These are phyloP conservation scores for Vanrija sp. DNA, from an alignment of 1,284 basidiomycete species.

Conservation along the genomic window DNA sequence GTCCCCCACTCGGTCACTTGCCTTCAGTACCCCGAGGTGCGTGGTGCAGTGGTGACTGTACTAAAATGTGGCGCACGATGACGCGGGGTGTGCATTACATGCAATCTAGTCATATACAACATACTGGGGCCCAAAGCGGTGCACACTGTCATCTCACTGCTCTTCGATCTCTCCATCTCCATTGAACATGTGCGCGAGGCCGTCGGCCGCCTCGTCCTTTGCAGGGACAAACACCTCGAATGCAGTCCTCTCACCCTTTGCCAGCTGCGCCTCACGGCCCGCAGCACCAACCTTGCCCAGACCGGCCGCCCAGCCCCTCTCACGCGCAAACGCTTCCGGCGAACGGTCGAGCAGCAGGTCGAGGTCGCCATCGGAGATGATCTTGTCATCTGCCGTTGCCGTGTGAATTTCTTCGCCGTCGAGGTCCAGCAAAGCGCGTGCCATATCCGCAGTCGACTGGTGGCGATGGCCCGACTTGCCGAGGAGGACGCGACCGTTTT, in stretches of 20 bases:
- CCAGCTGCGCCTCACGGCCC: constrained; percentile 40
- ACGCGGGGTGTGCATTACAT: too few species aligned
- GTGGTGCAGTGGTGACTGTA: too few species aligned
- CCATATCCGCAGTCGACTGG: constrained; percentile 69
- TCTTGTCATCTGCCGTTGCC: constrained; percentile 69
- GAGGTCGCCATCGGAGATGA: constrained; percentile 77
- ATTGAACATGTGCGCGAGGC: constrained; percentile 61
- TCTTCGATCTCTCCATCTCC: constrained; percentile 39
- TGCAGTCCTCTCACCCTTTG: constrained; percentile 54
- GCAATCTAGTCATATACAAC: too few species aligned
- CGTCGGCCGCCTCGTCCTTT: constrained; percentile 64
- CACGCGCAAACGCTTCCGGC: constrained; percentile 71
- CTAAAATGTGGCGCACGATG: too few species aligned
- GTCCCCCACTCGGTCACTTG: too few species aligned
- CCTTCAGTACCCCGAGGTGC: too few species aligned
- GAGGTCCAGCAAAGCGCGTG: constrained; percentile 70
- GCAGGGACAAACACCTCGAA: constrained; percentile 78
- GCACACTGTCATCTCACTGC: background rate
- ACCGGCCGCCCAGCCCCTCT: constrained; percentile 66
- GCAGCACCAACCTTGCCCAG: constrained; percentile 36
- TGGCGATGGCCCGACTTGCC: constrained; percentile 27
- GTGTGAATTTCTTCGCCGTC: constrained; percentile 87
- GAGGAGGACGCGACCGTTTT: constrained; percentile 56
- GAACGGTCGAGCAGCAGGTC: constrained; percentile 76
- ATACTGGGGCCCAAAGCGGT: too few species aligned